Conservation (phyloP, 768 basidiomycete species). For the Cubamyces lactineus region DNA sequence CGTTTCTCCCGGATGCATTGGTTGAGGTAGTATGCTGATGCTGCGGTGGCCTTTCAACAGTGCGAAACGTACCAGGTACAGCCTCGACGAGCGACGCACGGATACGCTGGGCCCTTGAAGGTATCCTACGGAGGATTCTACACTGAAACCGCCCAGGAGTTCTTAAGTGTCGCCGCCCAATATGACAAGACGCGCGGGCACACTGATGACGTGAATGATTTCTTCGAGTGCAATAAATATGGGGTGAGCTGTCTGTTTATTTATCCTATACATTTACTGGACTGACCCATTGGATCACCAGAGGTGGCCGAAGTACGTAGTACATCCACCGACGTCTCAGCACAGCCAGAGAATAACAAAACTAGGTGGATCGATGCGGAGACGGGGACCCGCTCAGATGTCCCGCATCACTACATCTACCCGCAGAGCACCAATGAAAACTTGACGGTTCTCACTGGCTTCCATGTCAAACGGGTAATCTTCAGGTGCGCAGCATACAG, state of each 20-base stretch:
- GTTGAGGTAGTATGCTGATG: background rate
- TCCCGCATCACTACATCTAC: conserved; percentile 49
- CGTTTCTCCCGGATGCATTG: too few relatives aligned
- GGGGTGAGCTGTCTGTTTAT: conserved; percentile 21
- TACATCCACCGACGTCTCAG: background rate
- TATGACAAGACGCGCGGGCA: conserved; percentile 45
- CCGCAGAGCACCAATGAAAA: conserved; percentile 27
- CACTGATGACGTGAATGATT: conserved; percentile 30
- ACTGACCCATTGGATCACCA: conserved; percentile 32
- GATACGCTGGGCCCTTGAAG: conserved; percentile 37
- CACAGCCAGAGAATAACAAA: background rate
- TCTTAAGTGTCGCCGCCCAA: conserved; percentile 46
- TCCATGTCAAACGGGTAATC: conserved; percentile 41
- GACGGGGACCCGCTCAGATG: conserved; percentile 64
- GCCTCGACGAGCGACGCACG: conserved; percentile 36
- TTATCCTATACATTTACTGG: background rate
- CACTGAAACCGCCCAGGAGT: conserved; percentile 48
- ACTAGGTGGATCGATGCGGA: conserved; percentile 55
- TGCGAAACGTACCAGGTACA: conserved; percentile 40
- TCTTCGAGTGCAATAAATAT: conserved; percentile 32
- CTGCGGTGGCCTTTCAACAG: background rate
- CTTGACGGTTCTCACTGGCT: conserved; percentile 38
- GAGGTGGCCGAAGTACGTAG: conserved; percentile 57
- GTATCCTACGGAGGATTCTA: conserved; percentile 46
- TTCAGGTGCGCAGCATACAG: conserved; percentile 34